A percentile compares a stretch with the other conserved stretches of the same genome.
phyloP scores from a whole-genome alignment of 2,329 filamentous ascomycete species.

The Cercospora citrullina region DNA sequence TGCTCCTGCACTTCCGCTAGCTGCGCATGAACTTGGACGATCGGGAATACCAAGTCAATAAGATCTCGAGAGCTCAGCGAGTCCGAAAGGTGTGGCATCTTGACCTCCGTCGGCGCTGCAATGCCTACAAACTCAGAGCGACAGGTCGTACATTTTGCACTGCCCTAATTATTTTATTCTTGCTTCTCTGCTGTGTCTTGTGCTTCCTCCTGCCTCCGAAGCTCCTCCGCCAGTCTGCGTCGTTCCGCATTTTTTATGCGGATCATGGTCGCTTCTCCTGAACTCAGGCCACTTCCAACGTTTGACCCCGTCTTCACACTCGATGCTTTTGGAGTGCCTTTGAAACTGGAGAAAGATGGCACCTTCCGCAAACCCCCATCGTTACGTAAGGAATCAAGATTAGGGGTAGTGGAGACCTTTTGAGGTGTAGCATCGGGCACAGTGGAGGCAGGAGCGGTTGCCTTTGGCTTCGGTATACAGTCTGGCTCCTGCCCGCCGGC shows the following conservation, averaged over 20 bases:
- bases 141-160: background rate
- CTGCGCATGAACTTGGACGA: background rate
- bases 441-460: background rate
- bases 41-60: background rate
- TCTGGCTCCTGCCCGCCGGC: slow-evolving; percentile 56
- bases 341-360: slow-evolving; percentile 47
- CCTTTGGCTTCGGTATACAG: slow-evolving; percentile 31
- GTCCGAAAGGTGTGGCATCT: background rate
- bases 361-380: slow-evolving; percentile 34
- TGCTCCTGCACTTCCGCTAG: background rate
- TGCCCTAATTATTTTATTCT: background rate
- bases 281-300: slow-evolving; percentile 27
- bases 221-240: background rate
- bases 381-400: background rate
- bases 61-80: background rate
- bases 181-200: background rate
- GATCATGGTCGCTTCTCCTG: slow-evolving; percentile 49
- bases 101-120: background rate
- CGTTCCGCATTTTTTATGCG: slow-evolving; percentile 46
- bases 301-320: slow-evolving; percentile 14
- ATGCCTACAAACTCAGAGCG: background rate
- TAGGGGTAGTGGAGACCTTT: background rate
- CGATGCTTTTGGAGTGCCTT: slow-evolving; percentile 31
- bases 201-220: background rate
- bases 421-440: background rate